A percentile compares a stretch with the other conserved stretches of the same genome.
Conservation (phyloP, 108 stramenopile species). For the Cylindrotheca closterium region DNA sequence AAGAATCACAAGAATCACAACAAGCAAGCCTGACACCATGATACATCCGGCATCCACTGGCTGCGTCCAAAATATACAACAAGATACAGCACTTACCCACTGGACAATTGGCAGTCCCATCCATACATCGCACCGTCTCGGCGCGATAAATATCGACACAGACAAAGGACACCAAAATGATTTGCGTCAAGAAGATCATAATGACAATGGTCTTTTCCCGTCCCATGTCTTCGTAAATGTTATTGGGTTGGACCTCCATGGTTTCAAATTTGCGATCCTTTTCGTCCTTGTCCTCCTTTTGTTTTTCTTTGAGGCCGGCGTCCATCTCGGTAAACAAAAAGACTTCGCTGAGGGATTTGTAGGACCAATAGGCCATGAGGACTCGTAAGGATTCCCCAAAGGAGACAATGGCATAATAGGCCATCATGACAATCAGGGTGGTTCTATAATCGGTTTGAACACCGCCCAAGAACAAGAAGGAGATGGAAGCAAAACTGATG, state of each 20-base stretch:
- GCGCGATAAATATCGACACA: constrained; percentile 16
- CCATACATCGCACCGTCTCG: constrained; percentile 7
- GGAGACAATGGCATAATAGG: constrained; percentile 6
- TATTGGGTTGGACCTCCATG: constrained; percentile 18
- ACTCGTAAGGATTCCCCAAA: constrained; percentile 17
- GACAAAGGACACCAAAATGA: constrained; percentile 31
- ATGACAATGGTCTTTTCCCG: constrained; percentile 19
- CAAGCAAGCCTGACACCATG: too few species aligned
- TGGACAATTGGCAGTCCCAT: constrained; percentile 19
- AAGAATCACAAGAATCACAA: too few species aligned
- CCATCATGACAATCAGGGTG: constrained; percentile 23
- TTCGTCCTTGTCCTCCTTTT: background rate
- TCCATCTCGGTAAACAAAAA: constrained; percentile 4
- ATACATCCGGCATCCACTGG: too few species aligned
- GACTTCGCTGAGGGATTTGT: constrained; percentile 5
- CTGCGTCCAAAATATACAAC: background rate
- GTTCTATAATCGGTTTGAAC: constrained; percentile 23
- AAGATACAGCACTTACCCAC: background rate
- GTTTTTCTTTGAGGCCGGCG: background rate
- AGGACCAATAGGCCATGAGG: constrained; percentile 4
- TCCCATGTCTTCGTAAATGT: constrained; percentile 32
- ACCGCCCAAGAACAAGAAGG: constrained; percentile 31
- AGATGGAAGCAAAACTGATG: constrained; percentile 5
- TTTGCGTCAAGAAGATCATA: constrained; percentile 30
- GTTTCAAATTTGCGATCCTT: constrained; percentile 8